Percentiles rank a stretch among this genome's conserved stretches.
Evolutionary conservation across 345 rosid genomes (phyloP).

Genomic region (Eucalyptus lansdowneana): DNA sequence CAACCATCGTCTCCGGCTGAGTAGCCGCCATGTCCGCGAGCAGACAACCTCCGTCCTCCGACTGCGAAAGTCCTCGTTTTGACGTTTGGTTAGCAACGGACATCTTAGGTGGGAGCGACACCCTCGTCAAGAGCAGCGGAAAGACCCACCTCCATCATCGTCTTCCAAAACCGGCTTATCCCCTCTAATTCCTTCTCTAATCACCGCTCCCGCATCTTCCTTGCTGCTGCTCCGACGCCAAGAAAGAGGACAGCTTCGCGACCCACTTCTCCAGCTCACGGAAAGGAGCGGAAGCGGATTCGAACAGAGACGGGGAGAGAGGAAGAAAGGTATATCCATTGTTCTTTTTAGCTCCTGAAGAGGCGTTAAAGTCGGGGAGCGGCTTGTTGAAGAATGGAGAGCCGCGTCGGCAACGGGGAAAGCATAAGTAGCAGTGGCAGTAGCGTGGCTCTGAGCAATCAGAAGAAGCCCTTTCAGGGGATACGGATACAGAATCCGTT

Average conservation of each 20-base stretch:
- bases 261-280: neutral
- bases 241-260: neutral
- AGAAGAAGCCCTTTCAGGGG: slow-evolving; percentile 31
- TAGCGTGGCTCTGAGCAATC: slow-evolving; percentile 13
- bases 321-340: neutral
- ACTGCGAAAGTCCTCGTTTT: neutral
- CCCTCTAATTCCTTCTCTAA: neutral
- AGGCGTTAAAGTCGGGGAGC: neutral
- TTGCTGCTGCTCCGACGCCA: neutral
- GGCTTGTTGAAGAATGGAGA: slow-evolving; percentile 15
- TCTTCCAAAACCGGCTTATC: neutral
- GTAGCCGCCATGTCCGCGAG: neutral
- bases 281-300: neutral
- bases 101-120: neutral
- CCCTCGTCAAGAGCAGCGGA: neutral
- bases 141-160: neutral
- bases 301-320: neutral
- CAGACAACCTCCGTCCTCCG: neutral
- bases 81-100: slow-evolving; percentile 1
- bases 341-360: neutral
- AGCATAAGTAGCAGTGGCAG: neutral
- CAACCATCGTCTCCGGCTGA: neutral
- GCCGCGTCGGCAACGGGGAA: neutral
- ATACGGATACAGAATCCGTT: slow-evolving; percentile 67
- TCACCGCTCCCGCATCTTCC: neutral